These are phyloP conservation scores for Lactifluus volemus DNA, from an alignment of 768 basidiomycete genomes.

Conservation along the genomic window DNA sequence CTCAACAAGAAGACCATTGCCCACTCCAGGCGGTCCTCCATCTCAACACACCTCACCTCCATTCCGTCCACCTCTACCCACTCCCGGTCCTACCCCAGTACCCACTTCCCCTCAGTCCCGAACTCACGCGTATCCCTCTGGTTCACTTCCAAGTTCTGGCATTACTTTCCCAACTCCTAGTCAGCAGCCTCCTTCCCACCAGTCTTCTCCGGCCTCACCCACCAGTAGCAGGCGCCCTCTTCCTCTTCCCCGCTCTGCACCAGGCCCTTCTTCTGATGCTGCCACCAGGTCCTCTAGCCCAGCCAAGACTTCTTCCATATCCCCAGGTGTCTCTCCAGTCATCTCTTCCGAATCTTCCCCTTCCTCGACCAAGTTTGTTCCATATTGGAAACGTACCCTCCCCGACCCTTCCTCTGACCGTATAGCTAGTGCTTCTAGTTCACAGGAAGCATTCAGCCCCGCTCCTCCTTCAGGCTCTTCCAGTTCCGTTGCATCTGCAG, in stretches of 20 bases:
- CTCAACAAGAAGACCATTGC: slow-evolving; percentile 17
- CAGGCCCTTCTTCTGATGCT: background rate
- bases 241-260: slow-evolving; percentile 10
- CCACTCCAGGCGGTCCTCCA: slow-evolving; percentile 17
- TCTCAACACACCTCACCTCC: background rate
- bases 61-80: slow-evolving; percentile 18
- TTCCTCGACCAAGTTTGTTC: slow-evolving; percentile 14
- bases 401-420: slow-evolving; percentile 17
- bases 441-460: slow-evolving; percentile 7
- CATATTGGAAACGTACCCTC: slow-evolving; percentile 20
- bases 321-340: background rate
- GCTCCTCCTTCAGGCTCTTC: background rate
- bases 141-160: background rate
- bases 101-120: slow-evolving; percentile 6
- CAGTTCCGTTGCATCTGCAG: background rate
- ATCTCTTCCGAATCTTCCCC: background rate
- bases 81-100: slow-evolving; percentile 18
- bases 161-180: background rate
- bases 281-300: slow-evolving; percentile 15
- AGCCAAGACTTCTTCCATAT: slow-evolving; percentile 1
- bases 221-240: slow-evolving; percentile 13
- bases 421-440: background rate
- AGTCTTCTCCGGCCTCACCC: slow-evolving; percentile 17
- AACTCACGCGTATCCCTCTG: background rate
- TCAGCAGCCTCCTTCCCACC: background rate